Conservation (phyloP, 371 early-diverging fungal genomes). For the Mortierella sp. region DNA sequence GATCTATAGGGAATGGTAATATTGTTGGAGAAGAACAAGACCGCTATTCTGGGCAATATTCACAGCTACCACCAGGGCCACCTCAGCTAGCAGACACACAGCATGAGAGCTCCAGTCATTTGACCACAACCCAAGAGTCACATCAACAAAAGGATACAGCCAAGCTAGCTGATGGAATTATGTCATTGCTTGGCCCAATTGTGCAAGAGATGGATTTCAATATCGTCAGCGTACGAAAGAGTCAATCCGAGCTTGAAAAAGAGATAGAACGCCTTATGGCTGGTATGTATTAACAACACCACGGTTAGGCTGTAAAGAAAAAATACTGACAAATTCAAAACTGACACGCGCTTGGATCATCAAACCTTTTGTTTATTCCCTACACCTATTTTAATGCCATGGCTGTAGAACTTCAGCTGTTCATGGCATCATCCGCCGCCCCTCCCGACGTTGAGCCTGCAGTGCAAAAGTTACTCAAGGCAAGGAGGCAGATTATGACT, state of each 20-base stretch:
- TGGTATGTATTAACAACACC: constrained; percentile 57
- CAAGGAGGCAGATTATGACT: constrained; percentile 61
- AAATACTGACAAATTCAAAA: background rate
- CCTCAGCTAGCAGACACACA: background rate
- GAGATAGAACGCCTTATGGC: constrained; percentile 70
- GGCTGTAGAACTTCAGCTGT: constrained; percentile 62
- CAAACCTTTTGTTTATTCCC: background rate
- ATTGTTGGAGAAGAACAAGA: background rate
- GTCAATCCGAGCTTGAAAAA: constrained; percentile 66
- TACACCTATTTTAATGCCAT: background rate
- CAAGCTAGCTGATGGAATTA: constrained; percentile 58
- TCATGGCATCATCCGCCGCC: constrained; percentile 64
- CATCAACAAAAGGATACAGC: constrained; percentile 29
- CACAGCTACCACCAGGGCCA: background rate
- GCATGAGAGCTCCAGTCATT: background rate
- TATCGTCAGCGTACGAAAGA: constrained; percentile 63
- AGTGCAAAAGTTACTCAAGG: constrained; percentile 62
- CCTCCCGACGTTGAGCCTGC: constrained; percentile 66
- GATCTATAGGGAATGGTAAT: no score
- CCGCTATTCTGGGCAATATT: no score
- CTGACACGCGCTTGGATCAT: background rate
- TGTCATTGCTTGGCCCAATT: constrained; percentile 62
- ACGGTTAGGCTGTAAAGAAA: background rate
- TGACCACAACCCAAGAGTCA: constrained; percentile 4
- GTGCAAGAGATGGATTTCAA: constrained; percentile 67